These are phyloP conservation scores for Monosporascus cannonballus DNA, from an alignment of 2,329 filamentous ascomycete species.

Conservation along the genomic window DNA sequence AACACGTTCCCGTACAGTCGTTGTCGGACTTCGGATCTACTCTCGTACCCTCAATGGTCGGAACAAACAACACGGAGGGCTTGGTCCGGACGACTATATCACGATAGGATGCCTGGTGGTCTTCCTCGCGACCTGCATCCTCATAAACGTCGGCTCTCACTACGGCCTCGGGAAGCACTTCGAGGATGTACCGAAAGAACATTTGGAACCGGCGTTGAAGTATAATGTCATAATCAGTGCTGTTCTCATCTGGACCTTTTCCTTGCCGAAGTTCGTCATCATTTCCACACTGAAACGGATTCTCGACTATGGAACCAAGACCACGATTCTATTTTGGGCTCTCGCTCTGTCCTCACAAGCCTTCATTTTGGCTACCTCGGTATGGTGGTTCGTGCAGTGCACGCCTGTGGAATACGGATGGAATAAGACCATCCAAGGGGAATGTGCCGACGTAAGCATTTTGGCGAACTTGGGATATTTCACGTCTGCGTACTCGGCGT, in stretches of 20 bases:
- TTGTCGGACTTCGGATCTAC: slow-evolving; percentile 21
- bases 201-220: slow-evolving; percentile 17
- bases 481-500: slow-evolving; percentile 23
- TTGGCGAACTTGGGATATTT: slow-evolving; percentile 22
- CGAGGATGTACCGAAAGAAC: slow-evolving; percentile 7
- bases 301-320: slow-evolving; percentile 23
- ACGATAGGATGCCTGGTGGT: slow-evolving; percentile 22
- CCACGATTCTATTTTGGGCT: slow-evolving; percentile 22
- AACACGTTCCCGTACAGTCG: slow-evolving; percentile 9
- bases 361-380: slow-evolving; percentile 21
- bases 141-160: slow-evolving; percentile 20
- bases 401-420: slow-evolving; percentile 19
- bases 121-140: slow-evolving; percentile 22
- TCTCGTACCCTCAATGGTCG: slow-evolving; percentile 15
- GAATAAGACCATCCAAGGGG: slow-evolving; percentile 19
- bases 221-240: slow-evolving; percentile 26
- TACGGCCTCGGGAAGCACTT: slow-evolving; percentile 23
- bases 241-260: slow-evolving; percentile 27
- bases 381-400: slow-evolving; percentile 28
- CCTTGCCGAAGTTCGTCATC: slow-evolving; percentile 28
- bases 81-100: slow-evolving; percentile 26
- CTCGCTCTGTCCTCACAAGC: slow-evolving; percentile 26
- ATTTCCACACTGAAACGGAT: slow-evolving; percentile 26
- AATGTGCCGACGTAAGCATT: slow-evolving; percentile 15
- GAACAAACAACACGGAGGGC: slow-evolving; percentile 9